Conservation (phyloP, 2,329 filamentous ascomycete genomes). For the Penicillium frequentans region DNA sequence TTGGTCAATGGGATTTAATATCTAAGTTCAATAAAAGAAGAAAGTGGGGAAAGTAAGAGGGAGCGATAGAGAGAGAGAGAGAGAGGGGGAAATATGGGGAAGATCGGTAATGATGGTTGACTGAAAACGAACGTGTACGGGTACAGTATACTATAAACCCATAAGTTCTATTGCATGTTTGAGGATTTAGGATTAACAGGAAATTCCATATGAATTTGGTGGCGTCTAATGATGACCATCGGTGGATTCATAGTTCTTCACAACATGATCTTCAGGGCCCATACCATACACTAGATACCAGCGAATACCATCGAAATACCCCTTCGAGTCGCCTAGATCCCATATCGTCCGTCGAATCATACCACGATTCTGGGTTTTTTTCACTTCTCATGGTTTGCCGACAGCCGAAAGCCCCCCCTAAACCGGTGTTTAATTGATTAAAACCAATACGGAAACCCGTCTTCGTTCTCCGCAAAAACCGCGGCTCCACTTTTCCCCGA, state of each 20-base stretch:
- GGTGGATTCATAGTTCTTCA: neutral
- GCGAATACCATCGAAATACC: neutral
- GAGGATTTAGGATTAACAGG: neutral
- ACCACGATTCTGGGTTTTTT: too few relatives aligned
- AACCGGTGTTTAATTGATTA: neutral
- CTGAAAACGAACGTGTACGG: neutral
- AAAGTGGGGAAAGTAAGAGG: neutral
- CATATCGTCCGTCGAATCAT: too few relatives aligned
- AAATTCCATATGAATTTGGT: neutral
- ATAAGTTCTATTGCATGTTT: neutral
- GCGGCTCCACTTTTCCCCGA: slow-evolving; percentile 31
- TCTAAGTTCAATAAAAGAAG: neutral
- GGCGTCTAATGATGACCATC: neutral
- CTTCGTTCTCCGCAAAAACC: slow-evolving; percentile 28
- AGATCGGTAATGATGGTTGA: neutral
- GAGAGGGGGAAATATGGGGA: neutral
- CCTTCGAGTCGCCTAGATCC: neutral
- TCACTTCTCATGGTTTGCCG: neutral
- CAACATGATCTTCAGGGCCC: slow-evolving; percentile 9
- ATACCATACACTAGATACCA: neutral
- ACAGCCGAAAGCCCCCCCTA: neutral
- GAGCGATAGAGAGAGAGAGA: neutral
- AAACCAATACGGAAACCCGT: slow-evolving; percentile 9
- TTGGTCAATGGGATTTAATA: neutral
- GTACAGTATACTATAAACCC: neutral